Conservation (phyloP, 306 rosid species). For the Casuarina glauca region DNA sequence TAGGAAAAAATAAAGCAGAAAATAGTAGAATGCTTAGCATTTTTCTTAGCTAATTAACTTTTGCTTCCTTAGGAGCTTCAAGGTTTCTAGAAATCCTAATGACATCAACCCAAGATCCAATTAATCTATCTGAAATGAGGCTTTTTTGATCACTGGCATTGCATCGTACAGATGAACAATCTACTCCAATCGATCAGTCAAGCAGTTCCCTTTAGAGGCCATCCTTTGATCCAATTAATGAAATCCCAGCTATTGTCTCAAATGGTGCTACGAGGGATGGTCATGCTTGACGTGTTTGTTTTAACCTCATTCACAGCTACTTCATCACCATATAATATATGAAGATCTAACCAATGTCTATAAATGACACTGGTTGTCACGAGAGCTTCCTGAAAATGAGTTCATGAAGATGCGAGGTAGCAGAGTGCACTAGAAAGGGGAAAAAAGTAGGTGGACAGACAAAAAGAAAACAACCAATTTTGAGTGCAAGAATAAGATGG, state of each 20-base stretch:
- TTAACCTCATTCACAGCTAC: not conserved
- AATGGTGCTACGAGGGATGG: not conserved
- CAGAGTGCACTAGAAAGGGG: not conserved
- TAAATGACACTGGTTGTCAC: not conserved
- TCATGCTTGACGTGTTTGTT: not conserved
- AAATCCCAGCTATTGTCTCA: not conserved
- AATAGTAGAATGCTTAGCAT: not conserved
- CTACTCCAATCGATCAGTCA: not conserved
- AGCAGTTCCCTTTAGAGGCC: not conserved
- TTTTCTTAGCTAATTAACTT: not conserved
- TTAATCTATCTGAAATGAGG: not conserved
- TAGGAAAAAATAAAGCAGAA: not conserved
- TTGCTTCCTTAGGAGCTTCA: not conserved
- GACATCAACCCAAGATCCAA: not conserved
- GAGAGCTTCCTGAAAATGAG: not conserved
- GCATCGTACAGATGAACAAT: not conserved
- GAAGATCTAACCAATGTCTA: not conserved
- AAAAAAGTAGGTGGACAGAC: not conserved
- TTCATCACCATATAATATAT: not conserved
- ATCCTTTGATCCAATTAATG: not conserved
- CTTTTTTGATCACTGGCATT: not conserved
- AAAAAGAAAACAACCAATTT: not conserved
- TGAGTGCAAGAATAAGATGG: not conserved
- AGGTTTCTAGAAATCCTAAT: constrained; percentile 10
- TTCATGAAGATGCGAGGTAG: not conserved